These are phyloP conservation scores for Brassica juncea DNA, from an alignment of 345 rosid genomes.

Conservation along the genomic window DNA sequence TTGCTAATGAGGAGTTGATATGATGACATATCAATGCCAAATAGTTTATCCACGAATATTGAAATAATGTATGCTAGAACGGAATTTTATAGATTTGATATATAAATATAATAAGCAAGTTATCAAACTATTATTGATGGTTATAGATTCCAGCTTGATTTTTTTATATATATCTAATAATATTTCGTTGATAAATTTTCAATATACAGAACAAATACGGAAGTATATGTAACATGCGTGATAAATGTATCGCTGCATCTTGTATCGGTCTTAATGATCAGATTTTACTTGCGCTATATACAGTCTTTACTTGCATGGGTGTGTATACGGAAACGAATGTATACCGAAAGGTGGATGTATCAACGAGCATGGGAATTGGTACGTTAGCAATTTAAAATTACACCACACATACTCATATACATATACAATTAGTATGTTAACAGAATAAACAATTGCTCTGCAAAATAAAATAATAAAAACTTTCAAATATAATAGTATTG, in stretches of 20 bases:
- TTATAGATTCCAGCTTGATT: not conserved
- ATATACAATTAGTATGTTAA: conserved; percentile 5
- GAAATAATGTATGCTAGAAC: not conserved
- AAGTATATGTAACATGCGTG: conserved; percentile 22
- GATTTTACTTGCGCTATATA: conserved; percentile 3
- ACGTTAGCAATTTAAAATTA: conserved; percentile 12
- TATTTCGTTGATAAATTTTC: not conserved
- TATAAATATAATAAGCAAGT: not conserved
- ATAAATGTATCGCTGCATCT: conserved; percentile 19
- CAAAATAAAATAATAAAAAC: not conserved
- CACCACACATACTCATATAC: conserved; percentile 8
- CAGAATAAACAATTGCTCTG: not conserved
- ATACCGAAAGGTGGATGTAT: not conserved
- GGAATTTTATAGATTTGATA: not conserved
- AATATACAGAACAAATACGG: not conserved
- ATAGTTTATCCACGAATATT: not conserved
- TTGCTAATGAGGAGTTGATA: conserved; percentile 12
- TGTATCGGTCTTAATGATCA: conserved; percentile 28
- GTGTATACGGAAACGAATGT: conserved; percentile 4
- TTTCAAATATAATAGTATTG: not conserved
- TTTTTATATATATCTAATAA: not conserved
- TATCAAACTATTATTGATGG: not conserved
- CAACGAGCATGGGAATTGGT: conserved; percentile 31
- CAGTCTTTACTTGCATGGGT: conserved; percentile 24
- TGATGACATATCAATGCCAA: conserved; percentile 10